A percentile compares a stretch with the other conserved stretches of the same genome.
phyloP scores from a whole-genome alignment of 2,329 filamentous ascomycete genomes.

The Penicillium sp. region DNA sequence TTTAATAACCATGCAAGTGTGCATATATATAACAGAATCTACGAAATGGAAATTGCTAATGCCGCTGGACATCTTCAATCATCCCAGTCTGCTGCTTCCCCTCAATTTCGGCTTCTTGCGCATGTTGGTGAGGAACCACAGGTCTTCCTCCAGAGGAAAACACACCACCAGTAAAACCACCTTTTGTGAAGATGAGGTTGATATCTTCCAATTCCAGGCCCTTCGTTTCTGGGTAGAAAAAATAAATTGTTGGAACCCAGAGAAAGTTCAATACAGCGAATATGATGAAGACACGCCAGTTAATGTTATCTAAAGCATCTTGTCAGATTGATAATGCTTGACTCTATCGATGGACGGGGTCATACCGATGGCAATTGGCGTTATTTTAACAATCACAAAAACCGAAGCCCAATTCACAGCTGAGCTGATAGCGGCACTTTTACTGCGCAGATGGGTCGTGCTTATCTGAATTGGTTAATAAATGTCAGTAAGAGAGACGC shows the following conservation, averaged over 20 bases:
- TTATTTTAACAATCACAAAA: constrained; percentile 54
- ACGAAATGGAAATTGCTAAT: background rate
- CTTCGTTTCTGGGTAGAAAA: constrained; percentile 53
- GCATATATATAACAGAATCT: background rate
- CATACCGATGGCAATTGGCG: constrained; percentile 34
- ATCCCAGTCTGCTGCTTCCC: background rate
- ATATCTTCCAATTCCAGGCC: constrained; percentile 40
- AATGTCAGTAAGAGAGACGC: constrained; percentile 32
- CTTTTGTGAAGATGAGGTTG: constrained; percentile 39
- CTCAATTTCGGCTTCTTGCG: constrained; percentile 2
- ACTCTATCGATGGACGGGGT: background rate
- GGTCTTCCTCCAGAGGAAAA: constrained; percentile 1
- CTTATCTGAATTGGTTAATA: background rate
- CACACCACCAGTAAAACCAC: constrained; percentile 15
- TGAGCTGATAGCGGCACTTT: constrained; percentile 55
- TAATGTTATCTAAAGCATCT: constrained; percentile 21
- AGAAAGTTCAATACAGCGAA: constrained; percentile 35
- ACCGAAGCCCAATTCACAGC: constrained; percentile 56
- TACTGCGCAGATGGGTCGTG: constrained; percentile 51
- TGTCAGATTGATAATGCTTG: background rate
- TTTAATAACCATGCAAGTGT: too few species aligned
- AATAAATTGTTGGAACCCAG: constrained; percentile 54
- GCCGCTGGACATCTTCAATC: background rate
- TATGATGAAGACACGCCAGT: constrained; percentile 40
- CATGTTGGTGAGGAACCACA: constrained; percentile 6